Evolutionary conservation across 306 rosid species (phyloP).

Genomic region (Gleditsia sinensis): DNA sequence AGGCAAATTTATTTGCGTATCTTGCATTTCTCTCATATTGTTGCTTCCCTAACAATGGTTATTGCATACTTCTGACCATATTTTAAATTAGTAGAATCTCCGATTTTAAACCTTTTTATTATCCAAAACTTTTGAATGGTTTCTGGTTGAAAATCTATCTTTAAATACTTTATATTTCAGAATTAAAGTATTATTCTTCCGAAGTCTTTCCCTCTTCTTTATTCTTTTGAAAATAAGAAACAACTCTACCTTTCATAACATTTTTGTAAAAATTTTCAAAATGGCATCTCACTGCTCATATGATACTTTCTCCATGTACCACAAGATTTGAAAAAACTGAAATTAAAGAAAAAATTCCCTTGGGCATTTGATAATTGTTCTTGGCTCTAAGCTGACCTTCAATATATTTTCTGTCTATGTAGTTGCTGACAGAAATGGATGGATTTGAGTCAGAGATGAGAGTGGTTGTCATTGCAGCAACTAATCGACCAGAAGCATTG

Average conservation of each 20-base stretch:
- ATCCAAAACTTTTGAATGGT: background rate
- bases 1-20: slow-evolving; percentile 49
- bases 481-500: slow-evolving; percentile 90
- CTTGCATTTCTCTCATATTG: slow-evolving; percentile 11
- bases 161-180: background rate
- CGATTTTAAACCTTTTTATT: background rate
- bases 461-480: slow-evolving; percentile 91
- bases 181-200: background rate
- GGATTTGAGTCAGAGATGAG: slow-evolving; percentile 92
- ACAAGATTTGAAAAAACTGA: background rate
- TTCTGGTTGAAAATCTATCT: background rate
- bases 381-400: slow-evolving; percentile 16
- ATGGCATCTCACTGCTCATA: background rate
- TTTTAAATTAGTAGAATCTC: slow-evolving; percentile 12
- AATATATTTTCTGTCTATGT: slow-evolving; percentile 22
- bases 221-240: background rate
- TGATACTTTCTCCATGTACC: background rate
- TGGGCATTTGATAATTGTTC: background rate
- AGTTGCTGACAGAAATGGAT: slow-evolving; percentile 99
- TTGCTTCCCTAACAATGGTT: slow-evolving; percentile 5
- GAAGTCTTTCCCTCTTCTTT: background rate
- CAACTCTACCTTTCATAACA: background rate
- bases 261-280: background rate
- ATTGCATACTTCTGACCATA: background rate
- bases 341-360: background rate